Conservation (phyloP, 1,139 yeast genomes). For the Geotrichum australiense region DNA sequence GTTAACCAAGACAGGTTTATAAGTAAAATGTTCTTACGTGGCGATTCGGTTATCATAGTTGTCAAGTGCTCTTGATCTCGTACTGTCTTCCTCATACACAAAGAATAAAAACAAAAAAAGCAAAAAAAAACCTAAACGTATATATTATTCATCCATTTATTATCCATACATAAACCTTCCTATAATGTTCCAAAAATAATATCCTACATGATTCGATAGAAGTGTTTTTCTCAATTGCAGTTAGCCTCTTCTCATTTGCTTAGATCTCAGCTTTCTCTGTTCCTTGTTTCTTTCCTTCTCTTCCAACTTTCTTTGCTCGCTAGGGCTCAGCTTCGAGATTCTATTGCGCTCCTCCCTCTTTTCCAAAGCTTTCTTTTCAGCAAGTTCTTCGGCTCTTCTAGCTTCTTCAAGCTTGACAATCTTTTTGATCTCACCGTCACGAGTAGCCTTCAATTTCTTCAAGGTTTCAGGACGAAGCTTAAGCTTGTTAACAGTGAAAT, state of each 20-base stretch:
- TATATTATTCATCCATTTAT: no score
- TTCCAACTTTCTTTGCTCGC: slow-evolving; percentile 56
- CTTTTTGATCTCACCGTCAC: slow-evolving; percentile 64
- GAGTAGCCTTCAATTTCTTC: slow-evolving; percentile 64
- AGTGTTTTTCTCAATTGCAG: no score
- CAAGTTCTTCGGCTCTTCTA: slow-evolving; percentile 58
- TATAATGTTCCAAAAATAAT: no score
- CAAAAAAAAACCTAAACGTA: no score
- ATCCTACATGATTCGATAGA: no score
- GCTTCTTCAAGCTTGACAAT: slow-evolving; percentile 54
- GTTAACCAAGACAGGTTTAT: slow-evolving; percentile 78
- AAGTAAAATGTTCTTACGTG: slow-evolving; percentile 84
- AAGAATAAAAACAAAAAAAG: no score
- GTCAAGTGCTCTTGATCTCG: no score
- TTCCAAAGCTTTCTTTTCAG: slow-evolving; percentile 61
- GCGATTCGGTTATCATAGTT: slow-evolving; percentile 88
- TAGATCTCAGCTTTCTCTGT: slow-evolving; percentile 44
- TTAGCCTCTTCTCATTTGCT: slow-evolving; percentile 32
- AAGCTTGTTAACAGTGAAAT: slow-evolving; percentile 43
- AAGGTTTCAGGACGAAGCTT: slow-evolving; percentile 54
- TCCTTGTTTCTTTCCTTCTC: slow-evolving; percentile 61
- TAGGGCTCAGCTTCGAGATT: slow-evolving; percentile 53
- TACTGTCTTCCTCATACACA: no score
- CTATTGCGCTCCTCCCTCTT: slow-evolving; percentile 52
- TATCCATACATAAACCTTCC: no score